Evolutionary conservation across 176 grass and related monocot species (phyloP).

Genomic region (Avena atlantica): DNA sequence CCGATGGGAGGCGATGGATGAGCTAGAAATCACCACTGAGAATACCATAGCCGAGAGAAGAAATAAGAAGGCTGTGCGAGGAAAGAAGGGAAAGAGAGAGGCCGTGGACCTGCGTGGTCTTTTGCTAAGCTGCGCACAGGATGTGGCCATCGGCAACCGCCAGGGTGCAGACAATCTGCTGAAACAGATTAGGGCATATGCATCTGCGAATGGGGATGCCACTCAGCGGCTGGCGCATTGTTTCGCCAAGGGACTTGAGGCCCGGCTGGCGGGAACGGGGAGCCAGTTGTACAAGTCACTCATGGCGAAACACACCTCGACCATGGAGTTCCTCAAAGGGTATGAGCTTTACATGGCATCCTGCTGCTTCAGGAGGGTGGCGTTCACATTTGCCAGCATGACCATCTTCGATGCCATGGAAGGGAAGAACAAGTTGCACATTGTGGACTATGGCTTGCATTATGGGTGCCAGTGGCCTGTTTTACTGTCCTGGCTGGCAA

Average conservation of each 20-base stretch:
- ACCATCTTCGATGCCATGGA: conserved; percentile 49
- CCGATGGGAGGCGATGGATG: conserved; percentile 16
- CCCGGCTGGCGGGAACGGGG: conserved; percentile 55
- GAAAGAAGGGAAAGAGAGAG: conserved; percentile 1
- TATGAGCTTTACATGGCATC: conserved; percentile 63
- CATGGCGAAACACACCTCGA: conserved; percentile 42
- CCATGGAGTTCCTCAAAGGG: conserved; percentile 48
- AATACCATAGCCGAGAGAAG: background rate
- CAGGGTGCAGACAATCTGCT: conserved; percentile 45
- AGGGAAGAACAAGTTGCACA: conserved; percentile 47
- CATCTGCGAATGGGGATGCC: conserved; percentile 50
- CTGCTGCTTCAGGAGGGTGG: conserved; percentile 53
- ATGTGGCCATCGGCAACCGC: conserved; percentile 47
- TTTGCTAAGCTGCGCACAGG: conserved; percentile 59
- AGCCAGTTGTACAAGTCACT: conserved; percentile 48
- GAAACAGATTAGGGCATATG: conserved; percentile 49
- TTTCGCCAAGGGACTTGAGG: conserved; percentile 60
- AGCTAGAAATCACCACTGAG: conserved; percentile 16
- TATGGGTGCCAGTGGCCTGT: conserved; percentile 66
- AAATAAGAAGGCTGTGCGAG: conserved; percentile 12
- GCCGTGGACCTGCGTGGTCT: conserved; percentile 58
- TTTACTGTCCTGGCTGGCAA: conserved; percentile 31
- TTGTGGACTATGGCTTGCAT: conserved; percentile 51
- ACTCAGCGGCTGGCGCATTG: conserved; percentile 62
- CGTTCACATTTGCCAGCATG: conserved; percentile 44